A percentile compares a stretch with the other conserved stretches of the same genome.
Evolutionary conservation across 768 basidiomycete genomes (phyloP).

Genomic region (Bullera alba): DNA sequence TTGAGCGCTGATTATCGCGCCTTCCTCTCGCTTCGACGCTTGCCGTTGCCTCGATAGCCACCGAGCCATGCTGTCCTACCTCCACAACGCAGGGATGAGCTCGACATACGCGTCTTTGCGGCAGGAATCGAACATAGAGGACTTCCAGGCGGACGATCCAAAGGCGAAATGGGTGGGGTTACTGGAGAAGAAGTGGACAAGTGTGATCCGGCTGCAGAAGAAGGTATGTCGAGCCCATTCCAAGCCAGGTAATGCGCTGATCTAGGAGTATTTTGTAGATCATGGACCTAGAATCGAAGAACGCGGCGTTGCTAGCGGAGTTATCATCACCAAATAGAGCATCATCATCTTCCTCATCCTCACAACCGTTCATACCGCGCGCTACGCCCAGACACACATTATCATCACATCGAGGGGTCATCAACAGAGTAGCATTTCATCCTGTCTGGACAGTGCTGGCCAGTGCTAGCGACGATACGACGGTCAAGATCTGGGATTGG

Average conservation of each 20-base stretch:
- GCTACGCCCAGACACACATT: conserved; percentile 70
- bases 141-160: conserved; percentile 54
- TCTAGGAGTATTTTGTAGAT: conserved; percentile 54
- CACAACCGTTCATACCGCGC: conserved; percentile 67
- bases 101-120: conserved; percentile 41
- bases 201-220: conserved; percentile 89
- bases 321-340: conserved; percentile 51
- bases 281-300: conserved; percentile 83
- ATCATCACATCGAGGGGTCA: conserved; percentile 68
- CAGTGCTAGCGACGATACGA: conserved; percentile 80
- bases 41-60: conserved; percentile 17
- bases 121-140: conserved; percentile 40
- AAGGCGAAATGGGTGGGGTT: conserved; percentile 79
- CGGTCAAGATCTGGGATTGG: conserved; percentile 94
- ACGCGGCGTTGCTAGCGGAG: conserved; percentile 71
- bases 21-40: neutral
- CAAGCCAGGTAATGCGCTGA: neutral
- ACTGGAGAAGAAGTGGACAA: conserved; percentile 97
- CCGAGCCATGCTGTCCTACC: conserved; percentile 42
- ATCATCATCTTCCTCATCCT: conserved; percentile 49
- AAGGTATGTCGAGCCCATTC: conserved; percentile 54
- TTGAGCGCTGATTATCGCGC: neutral
- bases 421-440: conserved; percentile 77
- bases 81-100: conserved; percentile 33
- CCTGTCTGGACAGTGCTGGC: conserved; percentile 75